Base-by-base conservation (phyloP, 2,329 filamentous ascomycete species). In the Nectriaceae sp. region DNA sequence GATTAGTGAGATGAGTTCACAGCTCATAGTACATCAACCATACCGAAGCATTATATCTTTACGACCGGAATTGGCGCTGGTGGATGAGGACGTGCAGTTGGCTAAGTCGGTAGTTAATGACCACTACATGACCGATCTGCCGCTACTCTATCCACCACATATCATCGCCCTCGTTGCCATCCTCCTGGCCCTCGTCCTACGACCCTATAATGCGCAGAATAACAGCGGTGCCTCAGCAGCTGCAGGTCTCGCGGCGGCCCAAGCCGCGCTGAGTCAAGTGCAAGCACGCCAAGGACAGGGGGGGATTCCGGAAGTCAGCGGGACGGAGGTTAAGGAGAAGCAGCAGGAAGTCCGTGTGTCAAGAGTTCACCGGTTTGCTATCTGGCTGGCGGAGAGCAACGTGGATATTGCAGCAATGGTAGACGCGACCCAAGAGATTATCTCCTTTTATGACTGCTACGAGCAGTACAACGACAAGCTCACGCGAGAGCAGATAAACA, bases 91-190 rank as follows among this genome's bases (percentile, higher is more conserved):
- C 64, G 77, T 84, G 21, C 80, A 83, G 39, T 77, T 95, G 24
- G 89, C 90, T 22, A 88, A 88, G 76, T 88, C 84, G 2, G 84
- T 96, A 52, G 86, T 96, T 65, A 97, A 96, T 70, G 92, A 97
- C 67, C 88, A 90, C 66, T 96, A 90, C 72, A 86, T 95, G 70
- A 96, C 92, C 6, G 92, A 97, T 65, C 76, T 96, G n/a, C 89
- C 90, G 2, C 76, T 97, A 13, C 78, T 95, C 0, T 88, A 91
- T 63, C 79, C 91, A 11, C 92, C 92, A n/a, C 90, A 96, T 62
- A 79, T 90, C 41, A 85, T 96, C 47, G 90, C 90, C n/a, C 81
- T 96, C 35, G 92, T 90, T 26, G 88, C 90, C 5, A 87, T 96
- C 50, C 82, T 96, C 48, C 77, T 96, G 5, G 86, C 90, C 2